Percentiles rank a stretch among this genome's conserved stretches.
Evolutionary conservation across 371 early-diverging fungal species (phyloP).

Genomic region (Mucor plumbeus): DNA sequence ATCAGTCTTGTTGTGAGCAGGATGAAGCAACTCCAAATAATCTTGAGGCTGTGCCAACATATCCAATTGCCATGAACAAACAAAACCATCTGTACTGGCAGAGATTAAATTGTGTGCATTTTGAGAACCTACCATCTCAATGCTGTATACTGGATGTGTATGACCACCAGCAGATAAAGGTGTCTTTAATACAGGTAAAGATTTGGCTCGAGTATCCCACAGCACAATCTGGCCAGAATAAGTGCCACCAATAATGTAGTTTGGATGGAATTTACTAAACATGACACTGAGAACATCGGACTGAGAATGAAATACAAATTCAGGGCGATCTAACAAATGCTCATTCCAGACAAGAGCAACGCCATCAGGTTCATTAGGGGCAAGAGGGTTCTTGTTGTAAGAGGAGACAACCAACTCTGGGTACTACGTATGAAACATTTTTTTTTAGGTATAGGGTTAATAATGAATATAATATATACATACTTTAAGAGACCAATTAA

Average conservation of each 20-base stretch:
- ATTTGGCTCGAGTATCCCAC: conserved; percentile 95
- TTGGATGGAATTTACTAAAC: conserved; percentile 92
- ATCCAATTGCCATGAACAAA: conserved; percentile 97
- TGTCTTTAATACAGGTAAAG: conserved; percentile 81
- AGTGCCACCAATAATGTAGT: conserved; percentile 91
- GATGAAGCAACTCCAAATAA: conserved; percentile 77
- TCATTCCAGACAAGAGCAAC: conserved; percentile 93
- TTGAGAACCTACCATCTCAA: conserved; percentile 91
- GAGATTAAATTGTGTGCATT: conserved; percentile 92
- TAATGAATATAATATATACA: background rate
- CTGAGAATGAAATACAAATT: conserved; percentile 92
- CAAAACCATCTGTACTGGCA: conserved; percentile 92
- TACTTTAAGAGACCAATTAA: conserved; percentile 92
- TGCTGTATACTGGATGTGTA: conserved; percentile 93
- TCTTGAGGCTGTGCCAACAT: conserved; percentile 96
- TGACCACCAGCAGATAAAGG: conserved; percentile 93
- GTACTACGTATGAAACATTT: no score
- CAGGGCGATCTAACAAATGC: conserved; percentile 87
- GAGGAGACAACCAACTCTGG: conserved; percentile 88
- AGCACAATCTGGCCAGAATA: conserved; percentile 96
- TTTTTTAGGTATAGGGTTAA: no score
- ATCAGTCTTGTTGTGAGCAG: conserved; percentile 81
- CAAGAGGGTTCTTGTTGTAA: conserved; percentile 87
- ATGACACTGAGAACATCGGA: conserved; percentile 90
- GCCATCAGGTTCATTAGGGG: conserved; percentile 93